phyloP scores from a whole-genome alignment of 73 alveolate genomes.

The Paramecium primaurelia region DNA sequence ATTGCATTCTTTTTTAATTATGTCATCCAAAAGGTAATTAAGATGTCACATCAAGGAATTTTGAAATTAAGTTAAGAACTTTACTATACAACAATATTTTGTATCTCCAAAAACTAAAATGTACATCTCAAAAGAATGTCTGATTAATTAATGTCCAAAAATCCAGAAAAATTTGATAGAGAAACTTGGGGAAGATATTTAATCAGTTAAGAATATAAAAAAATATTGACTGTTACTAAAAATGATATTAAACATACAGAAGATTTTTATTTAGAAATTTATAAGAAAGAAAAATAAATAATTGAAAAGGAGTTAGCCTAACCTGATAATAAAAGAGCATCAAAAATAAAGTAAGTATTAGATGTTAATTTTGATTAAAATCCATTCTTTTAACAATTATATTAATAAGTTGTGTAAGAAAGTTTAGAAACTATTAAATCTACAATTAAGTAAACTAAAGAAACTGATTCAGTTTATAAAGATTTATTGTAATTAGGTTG shows the following conservation, averaged over 20 bases:
- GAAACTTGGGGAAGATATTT: conserved; percentile 53
- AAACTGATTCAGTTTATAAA: not conserved
- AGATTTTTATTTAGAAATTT: conserved; percentile 36
- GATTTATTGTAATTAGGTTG: conserved; percentile 24
- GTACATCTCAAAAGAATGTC: conserved; percentile 56
- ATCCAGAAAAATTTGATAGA: conserved; percentile 42
- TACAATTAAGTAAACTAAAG: not conserved
- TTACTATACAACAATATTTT: conserved; percentile 52
- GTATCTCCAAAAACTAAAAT: conserved; percentile 58
- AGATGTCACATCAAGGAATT: conserved; percentile 31
- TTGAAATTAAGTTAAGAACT: conserved; percentile 36
- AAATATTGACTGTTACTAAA: conserved; percentile 11
- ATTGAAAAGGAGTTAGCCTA: conserved; percentile 2
- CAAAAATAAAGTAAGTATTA: not conserved
- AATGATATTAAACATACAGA: conserved; percentile 43
- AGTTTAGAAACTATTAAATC: not conserved
- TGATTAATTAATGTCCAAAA: conserved; percentile 46
- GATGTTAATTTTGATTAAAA: conserved; percentile 39
- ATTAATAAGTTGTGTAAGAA: conserved; percentile 25
- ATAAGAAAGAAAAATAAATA: conserved; percentile 12
- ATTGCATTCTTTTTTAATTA: conserved; percentile 60
- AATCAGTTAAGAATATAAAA: conserved; percentile 19
- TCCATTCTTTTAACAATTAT: not conserved
- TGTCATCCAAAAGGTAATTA: conserved; percentile 56
- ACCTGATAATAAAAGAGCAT: conserved; percentile 37